Base-by-base conservation (phyloP, 768 basidiomycete genomes). In the Ephemerocybe angulata region DNA sequence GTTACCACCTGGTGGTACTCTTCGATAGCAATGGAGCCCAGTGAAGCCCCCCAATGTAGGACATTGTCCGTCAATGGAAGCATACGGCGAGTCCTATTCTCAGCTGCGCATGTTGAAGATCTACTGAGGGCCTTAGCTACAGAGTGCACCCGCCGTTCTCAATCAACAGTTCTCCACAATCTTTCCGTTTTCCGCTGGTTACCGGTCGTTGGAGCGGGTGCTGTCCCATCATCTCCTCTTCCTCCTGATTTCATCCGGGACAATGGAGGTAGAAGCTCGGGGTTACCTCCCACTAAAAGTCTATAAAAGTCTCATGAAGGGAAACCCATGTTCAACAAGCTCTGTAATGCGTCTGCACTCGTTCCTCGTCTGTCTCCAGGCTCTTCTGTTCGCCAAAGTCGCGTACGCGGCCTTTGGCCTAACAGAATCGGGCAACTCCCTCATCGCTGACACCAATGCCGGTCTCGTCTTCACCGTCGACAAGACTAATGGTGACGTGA, bases 381-480 rank as follows among this genome's bases (percentile, higher is more conserved):
- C 48, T 27, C 29, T 48, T n/a, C 24, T 55, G 12, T 12, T 49
- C 8, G 48, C 47, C 6, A 49, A 42, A n/a, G 37, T 48, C 12
- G 55, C 48, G 19, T 46, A 28, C 10, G 58, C 58, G 1, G 58
- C 47, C 11, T 72, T 72, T 56, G 66, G 70, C 6, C 53, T 70
- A 47, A 69, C 67, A 4, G 61, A 60, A n/a, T 68, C 66, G 35
- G 71, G 70, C 8, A 71, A 62, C 52, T 59, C 54, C 28, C 56
- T 66, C 42, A 67, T 64, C 12, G 72, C 71, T 25, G 65, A 65
- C 33, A 72, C 71, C 8, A 59, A 62, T 55, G 69, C 61, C 3
- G 70, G 71, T 19, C 61, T 73, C 10, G 57, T 69, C 8, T 73
- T 73, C 59, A 72, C 67, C 22, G 71, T 73, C 19, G 60, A 68